Evolutionary conservation across 1,139 yeast genomes (phyloP).

Genomic region (Geotrichum restrictum): DNA sequence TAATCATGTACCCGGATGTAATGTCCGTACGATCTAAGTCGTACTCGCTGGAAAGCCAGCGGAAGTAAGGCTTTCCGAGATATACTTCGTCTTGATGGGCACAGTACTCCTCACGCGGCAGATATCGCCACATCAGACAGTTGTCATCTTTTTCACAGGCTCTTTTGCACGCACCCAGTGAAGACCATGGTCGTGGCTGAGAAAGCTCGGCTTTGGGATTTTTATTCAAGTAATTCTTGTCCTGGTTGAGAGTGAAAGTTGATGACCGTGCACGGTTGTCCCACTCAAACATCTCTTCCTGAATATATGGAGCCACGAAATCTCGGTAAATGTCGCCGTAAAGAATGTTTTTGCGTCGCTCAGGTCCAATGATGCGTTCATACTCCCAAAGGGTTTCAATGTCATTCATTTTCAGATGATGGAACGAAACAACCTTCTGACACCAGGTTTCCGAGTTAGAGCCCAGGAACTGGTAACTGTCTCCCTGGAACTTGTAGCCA

Average conservation of each 20-base stretch:
- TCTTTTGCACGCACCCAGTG: slow-evolving; percentile 26
- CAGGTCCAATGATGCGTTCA: slow-evolving; percentile 33
- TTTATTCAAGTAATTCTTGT: neutral
- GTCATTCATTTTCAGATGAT: slow-evolving; percentile 36
- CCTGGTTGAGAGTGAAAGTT: neutral
- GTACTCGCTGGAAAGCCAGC: slow-evolving; percentile 7
- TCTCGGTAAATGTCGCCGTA: slow-evolving; percentile 38
- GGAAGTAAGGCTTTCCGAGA: slow-evolving; percentile 14
- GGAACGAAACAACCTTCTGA: slow-evolving; percentile 37
- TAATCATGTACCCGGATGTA: slow-evolving; percentile 10
- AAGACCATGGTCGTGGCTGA: slow-evolving; percentile 29
- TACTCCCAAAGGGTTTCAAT: slow-evolving; percentile 39
- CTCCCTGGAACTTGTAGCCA: slow-evolving; percentile 36
- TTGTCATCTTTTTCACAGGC: slow-evolving; percentile 26
- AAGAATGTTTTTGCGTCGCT: slow-evolving; percentile 30
- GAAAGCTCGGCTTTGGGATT: too few species aligned
- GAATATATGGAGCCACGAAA: slow-evolving; percentile 35
- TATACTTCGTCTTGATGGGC: slow-evolving; percentile 20
- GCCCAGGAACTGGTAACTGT: slow-evolving; percentile 27
- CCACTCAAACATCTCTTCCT: slow-evolving; percentile 31
- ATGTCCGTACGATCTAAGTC: slow-evolving; percentile 7
- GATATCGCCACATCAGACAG: slow-evolving; percentile 33
- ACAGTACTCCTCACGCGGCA: slow-evolving; percentile 25
- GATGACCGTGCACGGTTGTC: slow-evolving; percentile 35
- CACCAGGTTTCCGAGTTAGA: slow-evolving; percentile 34